phyloP scores from a whole-genome alignment of 2,329 filamentous ascomycete species.

The Talaromyces sp. region DNA sequence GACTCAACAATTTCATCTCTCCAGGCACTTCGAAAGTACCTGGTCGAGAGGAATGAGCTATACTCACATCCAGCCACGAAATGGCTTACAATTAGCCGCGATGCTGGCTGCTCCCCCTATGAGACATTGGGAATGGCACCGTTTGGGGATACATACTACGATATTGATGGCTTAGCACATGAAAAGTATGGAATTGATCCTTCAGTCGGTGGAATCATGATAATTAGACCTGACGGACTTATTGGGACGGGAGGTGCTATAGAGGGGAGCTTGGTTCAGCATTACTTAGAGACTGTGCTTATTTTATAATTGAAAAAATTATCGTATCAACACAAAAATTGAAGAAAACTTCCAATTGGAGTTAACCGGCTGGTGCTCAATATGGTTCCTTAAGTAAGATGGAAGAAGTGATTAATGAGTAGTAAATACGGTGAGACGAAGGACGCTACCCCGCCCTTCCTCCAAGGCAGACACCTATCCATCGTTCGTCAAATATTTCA shows the following conservation, averaged over 20 bases:
- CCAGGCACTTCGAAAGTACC: neutral
- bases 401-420: neutral
- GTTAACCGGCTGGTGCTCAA: neutral
- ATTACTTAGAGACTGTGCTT: neutral
- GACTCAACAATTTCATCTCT: neutral
- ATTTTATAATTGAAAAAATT: neutral
- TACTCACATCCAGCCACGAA: slow-evolving; percentile 16
- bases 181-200: slow-evolving; percentile 25
- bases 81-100: slow-evolving; percentile 27
- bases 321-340: neutral
- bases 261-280: neutral
- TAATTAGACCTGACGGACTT: neutral
- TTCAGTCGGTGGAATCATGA: neutral
- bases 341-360: neutral
- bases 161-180: slow-evolving; percentile 30
- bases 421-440: neutral
- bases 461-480: neutral
- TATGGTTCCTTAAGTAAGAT: too few relatives aligned
- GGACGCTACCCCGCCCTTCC: neutral
- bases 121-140: slow-evolving; percentile 31
- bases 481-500: neutral
- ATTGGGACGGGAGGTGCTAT: neutral
- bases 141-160: slow-evolving; percentile 37
- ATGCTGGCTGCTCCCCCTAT: slow-evolving; percentile 33
- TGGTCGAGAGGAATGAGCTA: neutral